Evolutionary conservation across 2,329 filamentous ascomycete genomes (phyloP), one percentile per base, ranked within the genome.

Genomic region (Arthrobotrys iridis): DNA sequence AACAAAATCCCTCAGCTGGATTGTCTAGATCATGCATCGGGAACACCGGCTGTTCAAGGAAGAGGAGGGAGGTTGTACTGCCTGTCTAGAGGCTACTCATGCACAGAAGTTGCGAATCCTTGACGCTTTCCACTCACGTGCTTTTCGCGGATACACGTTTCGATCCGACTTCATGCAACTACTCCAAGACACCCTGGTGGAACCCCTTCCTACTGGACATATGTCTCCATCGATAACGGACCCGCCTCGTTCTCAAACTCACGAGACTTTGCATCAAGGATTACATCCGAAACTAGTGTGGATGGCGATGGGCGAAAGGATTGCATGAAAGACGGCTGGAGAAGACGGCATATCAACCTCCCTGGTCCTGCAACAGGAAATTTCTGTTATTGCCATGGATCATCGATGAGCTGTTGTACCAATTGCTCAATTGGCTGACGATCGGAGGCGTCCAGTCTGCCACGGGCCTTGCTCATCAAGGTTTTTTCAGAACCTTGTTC

Each of bases 271-370:
- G 63, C 37, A 64, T 59, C 71, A 64, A 57, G 71, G 71, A 37
- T 67, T 68, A 48, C 68, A 75, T 75, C 71, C 71, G 71, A 75
- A 75, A 75, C 71, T 75, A 75, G 71, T 75, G 71, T 75, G 63
- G 71, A 75, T 57, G 58, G 63, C 63, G 63, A 75, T 63, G 63
- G 57, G 18, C 8, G 28, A 63, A 57, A 58, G 46, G 46, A 58
- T 74, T 75, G 71, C 71, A 75, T 75, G 46, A 75, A 60, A 75
- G 63, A 68, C 63, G 63, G 71, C 63, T 64, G 63, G 57, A 8
- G 55, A 37, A 68, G 71, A 75, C 71, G 71, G 71, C 71, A 75
- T 68, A 75, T 75, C 63, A 60, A 75, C 63, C 63, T 75, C 71
- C 71, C 71, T 50, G 46, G 63, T 68, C 57, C 71, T 75, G 71